phyloP scores from a whole-genome alignment of 352 stramenopile genomes.

The Phytophthora boehmeriae region DNA sequence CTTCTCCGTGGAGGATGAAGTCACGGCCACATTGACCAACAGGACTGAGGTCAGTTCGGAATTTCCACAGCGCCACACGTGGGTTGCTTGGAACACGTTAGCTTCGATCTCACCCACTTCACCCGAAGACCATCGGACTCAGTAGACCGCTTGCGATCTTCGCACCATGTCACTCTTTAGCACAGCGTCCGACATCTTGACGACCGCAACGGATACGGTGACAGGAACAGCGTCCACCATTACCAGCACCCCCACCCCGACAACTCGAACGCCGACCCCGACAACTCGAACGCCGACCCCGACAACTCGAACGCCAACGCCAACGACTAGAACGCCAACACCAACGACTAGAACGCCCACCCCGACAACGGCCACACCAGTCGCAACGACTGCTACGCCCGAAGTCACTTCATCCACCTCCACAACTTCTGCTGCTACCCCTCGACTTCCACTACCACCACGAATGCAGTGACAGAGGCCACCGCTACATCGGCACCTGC shows the following conservation, averaged over 20 bases:
- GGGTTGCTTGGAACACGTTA: not conserved
- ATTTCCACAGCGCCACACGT: constrained; percentile 18
- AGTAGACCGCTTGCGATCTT: constrained; percentile 5
- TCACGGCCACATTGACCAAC: no score
- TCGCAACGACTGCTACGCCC: constrained; percentile 15
- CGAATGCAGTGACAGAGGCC: constrained; percentile 9
- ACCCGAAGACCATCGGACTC: constrained; percentile 15
- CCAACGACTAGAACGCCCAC: constrained; percentile 11
- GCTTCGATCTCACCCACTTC: not conserved
- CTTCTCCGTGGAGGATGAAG: no score
- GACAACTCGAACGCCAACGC: constrained; percentile 15
- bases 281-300: constrained; percentile 16
- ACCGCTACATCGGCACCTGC: constrained; percentile 12
- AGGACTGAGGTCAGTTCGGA: constrained; percentile 24
- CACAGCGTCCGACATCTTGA: constrained; percentile 23
- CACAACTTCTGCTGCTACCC: constrained; percentile 1
- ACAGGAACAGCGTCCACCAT: constrained; percentile 11
- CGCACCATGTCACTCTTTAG: constrained; percentile 23
- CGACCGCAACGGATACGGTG: constrained; percentile 20
- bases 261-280: constrained; percentile 12
- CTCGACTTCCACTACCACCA: constrained; percentile 7
- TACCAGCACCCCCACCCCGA: constrained; percentile 13
- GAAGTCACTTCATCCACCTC: constrained; percentile 6
- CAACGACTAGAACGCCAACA: constrained; percentile 13
- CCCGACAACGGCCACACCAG: constrained; percentile 5